Evolutionary conservation across 805 yeast species (phyloP).

Genomic region (Candida vartiovaarae): DNA sequence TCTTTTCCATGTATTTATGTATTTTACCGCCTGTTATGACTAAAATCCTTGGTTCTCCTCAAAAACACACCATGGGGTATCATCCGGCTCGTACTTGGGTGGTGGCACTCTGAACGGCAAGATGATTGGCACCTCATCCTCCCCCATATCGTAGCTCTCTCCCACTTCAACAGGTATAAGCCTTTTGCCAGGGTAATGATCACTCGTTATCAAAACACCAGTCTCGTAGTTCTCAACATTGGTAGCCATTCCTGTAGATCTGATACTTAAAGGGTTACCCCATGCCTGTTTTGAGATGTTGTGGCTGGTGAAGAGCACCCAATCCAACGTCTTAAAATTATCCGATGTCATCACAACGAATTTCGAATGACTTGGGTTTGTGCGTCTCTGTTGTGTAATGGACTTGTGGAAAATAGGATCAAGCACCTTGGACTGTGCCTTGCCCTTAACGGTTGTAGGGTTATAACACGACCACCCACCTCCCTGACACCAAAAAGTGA

Average conservation of each 20-base stretch:
- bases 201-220: slow-evolving; percentile 41
- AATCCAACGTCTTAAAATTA: slow-evolving; percentile 42
- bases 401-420: slow-evolving; percentile 27
- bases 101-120: slow-evolving; percentile 54
- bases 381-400: slow-evolving; percentile 22
- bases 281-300: slow-evolving; percentile 76
- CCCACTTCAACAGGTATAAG: slow-evolving; percentile 39
- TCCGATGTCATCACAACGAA: slow-evolving; percentile 52
- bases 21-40: too few relatives aligned
- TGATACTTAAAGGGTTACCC: slow-evolving; percentile 41
- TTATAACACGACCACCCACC: slow-evolving; percentile 47
- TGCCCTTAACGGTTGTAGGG: slow-evolving; percentile 18
- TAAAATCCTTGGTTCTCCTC: too few relatives aligned
- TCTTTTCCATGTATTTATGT: too few relatives aligned
- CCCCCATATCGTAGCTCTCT: slow-evolving; percentile 20
- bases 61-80: slow-evolving; percentile 41
- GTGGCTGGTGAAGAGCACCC: slow-evolving; percentile 72
- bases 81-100: slow-evolving; percentile 29
- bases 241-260: slow-evolving; percentile 22
- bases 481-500: slow-evolving; percentile 38
- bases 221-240: slow-evolving; percentile 42
- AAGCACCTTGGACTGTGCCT: slow-evolving; percentile 35
- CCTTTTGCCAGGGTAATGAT: slow-evolving; percentile 14
- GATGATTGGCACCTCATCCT: slow-evolving; percentile 26
- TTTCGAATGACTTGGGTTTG: slow-evolving; percentile 60